phyloP scores from a whole-genome alignment of 495 filamentous ascomycete species.

The Jackrogersella multiformis region DNA sequence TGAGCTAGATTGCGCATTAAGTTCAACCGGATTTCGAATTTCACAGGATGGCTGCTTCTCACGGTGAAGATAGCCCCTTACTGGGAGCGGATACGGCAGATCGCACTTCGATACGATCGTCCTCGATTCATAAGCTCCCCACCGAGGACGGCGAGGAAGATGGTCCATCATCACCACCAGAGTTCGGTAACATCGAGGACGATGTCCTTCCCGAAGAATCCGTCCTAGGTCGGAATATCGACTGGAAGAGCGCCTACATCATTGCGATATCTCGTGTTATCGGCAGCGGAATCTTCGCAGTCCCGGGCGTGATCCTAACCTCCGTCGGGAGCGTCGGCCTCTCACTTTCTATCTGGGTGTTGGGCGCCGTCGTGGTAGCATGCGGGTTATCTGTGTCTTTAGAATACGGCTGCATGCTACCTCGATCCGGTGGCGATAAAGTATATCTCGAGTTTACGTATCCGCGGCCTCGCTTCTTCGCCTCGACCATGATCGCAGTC shows the following conservation, averaged over 20 bases:
- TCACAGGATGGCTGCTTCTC: constrained; percentile 18
- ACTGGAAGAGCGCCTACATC: constrained; percentile 75
- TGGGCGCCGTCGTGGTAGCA: constrained; percentile 67
- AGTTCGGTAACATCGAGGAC: constrained; percentile 56
- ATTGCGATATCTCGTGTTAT: constrained; percentile 80
- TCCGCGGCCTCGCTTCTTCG: constrained; percentile 71
- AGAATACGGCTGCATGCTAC: constrained; percentile 78
- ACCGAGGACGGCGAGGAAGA: constrained; percentile 29
- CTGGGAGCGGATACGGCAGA: constrained; percentile 22
- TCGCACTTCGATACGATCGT: constrained; percentile 19
- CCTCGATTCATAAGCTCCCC: constrained; percentile 22
- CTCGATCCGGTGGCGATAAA: constrained; percentile 74
- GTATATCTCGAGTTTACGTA: constrained; percentile 84
- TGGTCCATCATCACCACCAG: constrained; percentile 32
- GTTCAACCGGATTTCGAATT: background rate
- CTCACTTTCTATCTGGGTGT: constrained; percentile 69
- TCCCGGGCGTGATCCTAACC: constrained; percentile 72
- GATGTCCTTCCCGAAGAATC: constrained; percentile 72
- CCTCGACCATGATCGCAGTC: constrained; percentile 71
- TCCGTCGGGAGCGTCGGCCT: constrained; percentile 74
- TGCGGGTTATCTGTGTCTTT: constrained; percentile 69
- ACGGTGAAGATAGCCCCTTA: constrained; percentile 29
- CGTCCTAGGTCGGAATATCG: constrained; percentile 68
- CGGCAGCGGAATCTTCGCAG: constrained; percentile 79
- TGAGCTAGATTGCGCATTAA: constrained; percentile 12